These are phyloP conservation scores for Cyclotella atomus DNA, from an alignment of 108 stramenopile species.

Conservation along the genomic window DNA sequence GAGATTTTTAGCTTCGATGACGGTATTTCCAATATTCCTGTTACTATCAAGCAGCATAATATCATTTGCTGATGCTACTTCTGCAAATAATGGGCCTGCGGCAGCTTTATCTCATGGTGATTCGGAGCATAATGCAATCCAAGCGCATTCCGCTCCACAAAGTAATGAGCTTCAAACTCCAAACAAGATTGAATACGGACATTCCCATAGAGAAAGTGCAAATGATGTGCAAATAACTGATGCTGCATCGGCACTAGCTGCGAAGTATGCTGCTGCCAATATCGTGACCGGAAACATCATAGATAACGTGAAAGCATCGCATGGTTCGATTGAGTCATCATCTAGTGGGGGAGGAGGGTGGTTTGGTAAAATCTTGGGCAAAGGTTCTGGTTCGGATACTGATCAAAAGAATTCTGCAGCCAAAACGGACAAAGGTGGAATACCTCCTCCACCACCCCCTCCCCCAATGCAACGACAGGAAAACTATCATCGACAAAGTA, in stretches of 20 bases:
- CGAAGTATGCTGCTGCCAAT: not conserved
- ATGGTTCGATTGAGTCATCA: not conserved
- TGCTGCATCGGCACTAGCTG: not conserved
- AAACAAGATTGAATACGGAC: not conserved
- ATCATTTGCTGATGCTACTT: not conserved
- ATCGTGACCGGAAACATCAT: not conserved
- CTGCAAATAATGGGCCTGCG: not conserved
- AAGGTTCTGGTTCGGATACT: not conserved
- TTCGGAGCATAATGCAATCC: not conserved
- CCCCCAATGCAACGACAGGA: conserved; percentile 5
- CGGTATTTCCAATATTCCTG: not conserved
- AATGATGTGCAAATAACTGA: not conserved
- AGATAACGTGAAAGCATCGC: not conserved
- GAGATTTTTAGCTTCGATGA: too few relatives aligned
- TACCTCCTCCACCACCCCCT: conserved; percentile 7
- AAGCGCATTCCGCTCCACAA: too few relatives aligned
- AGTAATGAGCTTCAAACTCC: too few relatives aligned
- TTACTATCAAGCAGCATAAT: not conserved
- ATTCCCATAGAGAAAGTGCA: not conserved
- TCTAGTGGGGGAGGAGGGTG: conserved; percentile 8
- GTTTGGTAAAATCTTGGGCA: conserved; percentile 28
- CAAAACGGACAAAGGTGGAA: not conserved
- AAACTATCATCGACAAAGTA: conserved; percentile 1
- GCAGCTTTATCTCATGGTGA: not conserved
- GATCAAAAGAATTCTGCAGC: not conserved